A percentile compares a stretch with the other conserved stretches of the same genome.
phyloP scores from a whole-genome alignment of 2,329 filamentous ascomycete species.

The Lachnellula willkommii region DNA sequence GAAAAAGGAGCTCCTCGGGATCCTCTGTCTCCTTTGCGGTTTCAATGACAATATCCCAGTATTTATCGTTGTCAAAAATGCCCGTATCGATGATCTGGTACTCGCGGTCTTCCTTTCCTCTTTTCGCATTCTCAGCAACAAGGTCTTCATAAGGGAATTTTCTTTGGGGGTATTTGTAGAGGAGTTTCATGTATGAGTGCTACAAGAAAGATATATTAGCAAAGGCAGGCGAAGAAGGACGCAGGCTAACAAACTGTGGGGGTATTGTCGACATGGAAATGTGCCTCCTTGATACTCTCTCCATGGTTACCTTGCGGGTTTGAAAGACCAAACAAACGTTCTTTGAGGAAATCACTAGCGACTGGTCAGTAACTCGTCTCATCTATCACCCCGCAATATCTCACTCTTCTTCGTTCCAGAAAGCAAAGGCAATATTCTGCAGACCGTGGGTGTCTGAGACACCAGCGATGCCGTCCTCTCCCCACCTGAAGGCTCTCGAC shows the following conservation, averaged over 20 bases:
- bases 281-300: conserved; percentile 92
- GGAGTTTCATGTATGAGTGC: conserved; percentile 98
- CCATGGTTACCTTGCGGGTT: conserved; percentile 97
- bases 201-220: conserved; percentile 34
- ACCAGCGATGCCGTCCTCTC: conserved; percentile 93
- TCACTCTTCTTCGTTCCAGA: conserved; percentile 97
- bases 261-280: conserved; percentile 95
- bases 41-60: conserved; percentile 97
- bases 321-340: conserved; percentile 88
- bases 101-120: conserved; percentile 72
- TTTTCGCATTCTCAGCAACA: conserved; percentile 73
- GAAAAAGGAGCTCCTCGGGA: conserved; percentile 85
- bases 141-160: conserved; percentile 90
- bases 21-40: conserved; percentile 92
- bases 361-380: conserved; percentile 29
- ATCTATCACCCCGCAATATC: conserved; percentile 28
- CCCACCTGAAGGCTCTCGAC: conserved; percentile 87
- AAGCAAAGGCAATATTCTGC: conserved; percentile 90
- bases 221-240: background rate
- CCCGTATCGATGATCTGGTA: conserved; percentile 91
- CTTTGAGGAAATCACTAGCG: conserved; percentile 80
- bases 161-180: conserved; percentile 94
- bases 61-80: conserved; percentile 79
- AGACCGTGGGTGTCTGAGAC: conserved; percentile 87
- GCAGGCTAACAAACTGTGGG: conserved; percentile 41